These are phyloP conservation scores for Brassica carinata DNA, from an alignment of 345 rosid species.

Conservation along the genomic window DNA sequence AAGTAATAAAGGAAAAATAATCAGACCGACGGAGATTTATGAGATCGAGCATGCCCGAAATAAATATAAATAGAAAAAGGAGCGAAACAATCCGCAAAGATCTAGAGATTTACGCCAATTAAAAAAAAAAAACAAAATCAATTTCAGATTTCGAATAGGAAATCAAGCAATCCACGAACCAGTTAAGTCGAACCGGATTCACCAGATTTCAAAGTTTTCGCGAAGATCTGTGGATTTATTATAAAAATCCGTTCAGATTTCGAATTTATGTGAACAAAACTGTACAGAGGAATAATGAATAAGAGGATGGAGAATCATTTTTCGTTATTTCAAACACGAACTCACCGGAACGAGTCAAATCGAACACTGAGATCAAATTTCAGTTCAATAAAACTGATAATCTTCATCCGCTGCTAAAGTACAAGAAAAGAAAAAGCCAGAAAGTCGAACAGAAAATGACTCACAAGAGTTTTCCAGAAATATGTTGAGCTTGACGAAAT, in stretches of 20 bases:
- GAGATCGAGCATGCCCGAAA: slow-evolving; percentile 1
- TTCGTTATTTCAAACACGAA: background rate
- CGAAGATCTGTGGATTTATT: slow-evolving; percentile 7
- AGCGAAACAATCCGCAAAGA: background rate
- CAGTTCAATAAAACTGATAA: background rate
- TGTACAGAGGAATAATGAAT: background rate
- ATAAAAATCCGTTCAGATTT: slow-evolving; percentile 12
- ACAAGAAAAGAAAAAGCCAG: background rate
- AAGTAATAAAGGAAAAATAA: background rate
- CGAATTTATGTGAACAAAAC: background rate
- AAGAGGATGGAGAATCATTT: background rate
- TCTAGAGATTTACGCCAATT: background rate
- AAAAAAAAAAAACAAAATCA: background rate
- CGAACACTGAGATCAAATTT: background rate
- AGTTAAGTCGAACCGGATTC: background rate
- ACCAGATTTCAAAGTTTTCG: background rate
- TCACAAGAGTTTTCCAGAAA: background rate
- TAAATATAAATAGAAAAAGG: background rate
- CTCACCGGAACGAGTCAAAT: background rate
- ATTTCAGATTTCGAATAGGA: slow-evolving; percentile 20
- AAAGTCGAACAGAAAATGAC: slow-evolving; percentile 15
- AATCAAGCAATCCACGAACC: background rate
- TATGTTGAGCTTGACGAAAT: slow-evolving; percentile 23
- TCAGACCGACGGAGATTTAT: slow-evolving; percentile 21
- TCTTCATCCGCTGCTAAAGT: background rate